phyloP scores from a whole-genome alignment of 2,329 filamentous ascomycete species.

The Cladosporium sp. region DNA sequence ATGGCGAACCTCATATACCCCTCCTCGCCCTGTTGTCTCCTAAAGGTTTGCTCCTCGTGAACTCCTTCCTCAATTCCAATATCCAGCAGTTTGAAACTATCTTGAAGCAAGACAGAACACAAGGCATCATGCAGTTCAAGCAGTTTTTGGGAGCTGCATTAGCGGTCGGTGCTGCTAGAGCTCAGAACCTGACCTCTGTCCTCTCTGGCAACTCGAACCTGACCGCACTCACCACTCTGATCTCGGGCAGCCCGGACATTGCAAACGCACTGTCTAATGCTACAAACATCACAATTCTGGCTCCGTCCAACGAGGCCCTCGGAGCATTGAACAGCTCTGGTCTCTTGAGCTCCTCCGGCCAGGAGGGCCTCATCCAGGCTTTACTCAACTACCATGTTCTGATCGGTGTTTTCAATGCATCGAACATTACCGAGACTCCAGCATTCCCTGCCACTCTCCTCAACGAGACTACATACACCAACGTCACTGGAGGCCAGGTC shows the following conservation, averaged over 20 bases:
- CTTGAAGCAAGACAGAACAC: not conserved
- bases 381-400: slow-evolving; percentile 58
- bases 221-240: slow-evolving; percentile 32
- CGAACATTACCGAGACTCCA: slow-evolving; percentile 34
- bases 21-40: not conserved
- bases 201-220: slow-evolving; percentile 31
- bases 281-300: slow-evolving; percentile 55
- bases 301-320: slow-evolving; percentile 53
- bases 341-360: slow-evolving; percentile 28
- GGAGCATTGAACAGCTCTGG: slow-evolving; percentile 32
- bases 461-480: slow-evolving; percentile 49
- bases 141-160: slow-evolving; percentile 34
- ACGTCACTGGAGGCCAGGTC: slow-evolving; percentile 58
- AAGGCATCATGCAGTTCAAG: slow-evolving; percentile 36
- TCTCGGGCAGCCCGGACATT: slow-evolving; percentile 36
- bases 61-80: not conserved
- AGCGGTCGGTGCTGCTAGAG: slow-evolving; percentile 31
- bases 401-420: slow-evolving; percentile 45
- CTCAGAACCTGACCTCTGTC: slow-evolving; percentile 31
- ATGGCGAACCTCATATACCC: slow-evolving; percentile 7
- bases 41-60: not conserved
- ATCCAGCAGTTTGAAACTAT: not conserved
- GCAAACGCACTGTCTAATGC: slow-evolving; percentile 35
- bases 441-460: slow-evolving; percentile 48
- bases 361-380: slow-evolving; percentile 37